These are phyloP conservation scores for Pelargonium exstipulatum DNA, from an alignment of 441 rosid genomes.

Conservation along the genomic window DNA sequence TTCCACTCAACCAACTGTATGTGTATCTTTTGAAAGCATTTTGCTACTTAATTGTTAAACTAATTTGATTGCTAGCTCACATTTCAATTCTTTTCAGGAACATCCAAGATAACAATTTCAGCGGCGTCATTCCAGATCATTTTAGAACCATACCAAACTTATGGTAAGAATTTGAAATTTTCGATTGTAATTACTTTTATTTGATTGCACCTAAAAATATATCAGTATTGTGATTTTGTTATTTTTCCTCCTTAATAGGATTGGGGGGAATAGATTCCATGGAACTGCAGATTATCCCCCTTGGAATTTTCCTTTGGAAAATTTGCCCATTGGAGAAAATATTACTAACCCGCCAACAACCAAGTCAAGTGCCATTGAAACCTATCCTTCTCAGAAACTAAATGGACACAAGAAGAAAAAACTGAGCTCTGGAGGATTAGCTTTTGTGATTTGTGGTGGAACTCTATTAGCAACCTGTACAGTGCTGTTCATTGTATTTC, in stretches of 20 bases:
- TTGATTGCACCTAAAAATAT: conserved; percentile 2
- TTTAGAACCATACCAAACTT: conserved; percentile 81
- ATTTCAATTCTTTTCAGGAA: conserved; percentile 44
- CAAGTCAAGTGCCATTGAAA: conserved; percentile 70
- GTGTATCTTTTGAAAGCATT: conserved; percentile 25
- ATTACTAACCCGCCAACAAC: conserved; percentile 57
- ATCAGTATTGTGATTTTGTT: conserved; percentile 7
- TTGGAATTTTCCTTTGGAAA: conserved; percentile 70
- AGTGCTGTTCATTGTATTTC: conserved; percentile 44
- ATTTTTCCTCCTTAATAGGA: conserved; percentile 43
- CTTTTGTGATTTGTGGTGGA: conserved; percentile 55
- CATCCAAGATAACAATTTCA: conserved; percentile 70
- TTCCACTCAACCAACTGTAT: conserved; percentile 75
- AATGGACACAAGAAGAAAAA: conserved; percentile 40
- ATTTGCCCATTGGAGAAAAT: conserved; percentile 40
- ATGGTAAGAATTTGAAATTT: conserved; percentile 44
- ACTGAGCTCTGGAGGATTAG: conserved; percentile 54
- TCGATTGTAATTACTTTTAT: conserved; percentile 12
- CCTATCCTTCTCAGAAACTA: conserved; percentile 35
- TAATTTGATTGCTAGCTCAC: conserved; percentile 23
- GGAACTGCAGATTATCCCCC: conserved; percentile 53
- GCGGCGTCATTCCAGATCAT: conserved; percentile 77
- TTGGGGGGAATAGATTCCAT: conserved; percentile 75
- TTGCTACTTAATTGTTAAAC: conserved; percentile 15
- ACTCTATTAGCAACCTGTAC: conserved; percentile 56